Evolutionary conservation across 2,329 filamentous ascomycete genomes (phyloP).

Genomic region (Calcarisporium arbuscula): DNA sequence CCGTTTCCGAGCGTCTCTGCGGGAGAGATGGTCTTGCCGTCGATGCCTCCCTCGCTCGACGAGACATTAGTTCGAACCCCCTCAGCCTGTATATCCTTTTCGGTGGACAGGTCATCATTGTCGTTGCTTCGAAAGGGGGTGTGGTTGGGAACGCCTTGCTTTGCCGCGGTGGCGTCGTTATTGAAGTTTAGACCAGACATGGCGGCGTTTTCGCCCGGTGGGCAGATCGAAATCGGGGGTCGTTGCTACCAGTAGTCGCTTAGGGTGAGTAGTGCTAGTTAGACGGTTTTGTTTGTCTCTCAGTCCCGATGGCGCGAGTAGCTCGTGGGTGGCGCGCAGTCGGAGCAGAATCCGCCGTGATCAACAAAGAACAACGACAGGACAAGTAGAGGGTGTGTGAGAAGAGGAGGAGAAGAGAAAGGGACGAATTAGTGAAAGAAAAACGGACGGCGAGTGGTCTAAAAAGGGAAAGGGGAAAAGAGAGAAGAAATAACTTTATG

Average conservation of each 20-base stretch:
- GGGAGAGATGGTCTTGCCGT: slow-evolving; percentile 22
- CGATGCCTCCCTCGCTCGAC: slow-evolving; percentile 29
- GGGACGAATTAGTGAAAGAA: background rate
- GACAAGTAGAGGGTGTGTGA: background rate
- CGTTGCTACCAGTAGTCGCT: too few species aligned
- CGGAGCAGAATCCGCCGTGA: too few species aligned
- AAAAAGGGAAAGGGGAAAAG: background rate
- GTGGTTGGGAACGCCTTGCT: slow-evolving; percentile 29
- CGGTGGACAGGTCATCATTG: too few species aligned
- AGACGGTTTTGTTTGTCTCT: too few species aligned
- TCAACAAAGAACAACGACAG: background rate
- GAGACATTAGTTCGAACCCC: slow-evolving; percentile 27
- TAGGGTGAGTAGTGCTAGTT: too few species aligned
- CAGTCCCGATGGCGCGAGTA: too few species aligned
- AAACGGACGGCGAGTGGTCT: background rate
- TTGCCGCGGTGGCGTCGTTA: slow-evolving; percentile 42
- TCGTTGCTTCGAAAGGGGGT: slow-evolving; percentile 16
- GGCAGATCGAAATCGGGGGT: background rate
- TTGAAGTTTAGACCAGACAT: slow-evolving; percentile 28
- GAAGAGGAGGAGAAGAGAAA: background rate
- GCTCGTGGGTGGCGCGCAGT: too few species aligned
- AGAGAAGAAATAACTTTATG: too few species aligned
- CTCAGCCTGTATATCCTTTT: too few species aligned
- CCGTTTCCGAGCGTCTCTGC: slow-evolving; percentile 23
- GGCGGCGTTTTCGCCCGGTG: slow-evolving; percentile 5